phyloP scores from a whole-genome alignment of 2,329 filamentous ascomycete species.

The Aspergillus novoparasiticus region DNA sequence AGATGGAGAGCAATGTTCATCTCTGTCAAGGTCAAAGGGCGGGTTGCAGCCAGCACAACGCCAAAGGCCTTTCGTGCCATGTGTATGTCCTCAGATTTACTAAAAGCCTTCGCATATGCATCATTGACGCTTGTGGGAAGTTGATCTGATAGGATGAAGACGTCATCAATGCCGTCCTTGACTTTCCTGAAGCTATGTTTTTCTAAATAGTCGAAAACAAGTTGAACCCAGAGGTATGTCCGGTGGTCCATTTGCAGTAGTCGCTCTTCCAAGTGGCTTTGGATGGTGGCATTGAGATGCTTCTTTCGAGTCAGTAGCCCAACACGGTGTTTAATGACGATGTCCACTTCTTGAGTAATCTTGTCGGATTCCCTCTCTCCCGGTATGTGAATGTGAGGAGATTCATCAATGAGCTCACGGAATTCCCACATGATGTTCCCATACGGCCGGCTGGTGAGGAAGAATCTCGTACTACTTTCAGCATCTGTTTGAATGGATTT shows the following conservation, averaged over 20 bases:
- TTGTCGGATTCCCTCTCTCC: slow-evolving; percentile 11
- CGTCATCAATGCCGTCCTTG: not conserved
- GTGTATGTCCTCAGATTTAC: not conserved
- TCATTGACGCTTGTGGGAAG: slow-evolving; percentile 10
- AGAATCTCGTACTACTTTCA: slow-evolving; percentile 31
- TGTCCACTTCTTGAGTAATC: not conserved
- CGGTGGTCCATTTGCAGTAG: not conserved
- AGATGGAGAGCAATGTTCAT: not conserved
- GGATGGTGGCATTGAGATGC: not conserved
- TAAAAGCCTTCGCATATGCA: not conserved
- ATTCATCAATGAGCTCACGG: slow-evolving; percentile 13
- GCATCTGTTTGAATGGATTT: not conserved
- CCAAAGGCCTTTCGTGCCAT: slow-evolving; percentile 9
- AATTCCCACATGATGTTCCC: slow-evolving; percentile 31
- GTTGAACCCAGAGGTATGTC: slow-evolving; percentile 37
- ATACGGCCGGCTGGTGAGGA: slow-evolving; percentile 43
- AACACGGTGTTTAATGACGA: not conserved
- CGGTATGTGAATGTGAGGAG: slow-evolving; percentile 37
- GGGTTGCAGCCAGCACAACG: not conserved
- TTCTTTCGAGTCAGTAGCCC: not conserved
- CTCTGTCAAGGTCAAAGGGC: not conserved
- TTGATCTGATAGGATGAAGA: slow-evolving; percentile 5
- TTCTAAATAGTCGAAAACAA: slow-evolving; percentile 38
- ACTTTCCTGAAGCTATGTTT: slow-evolving; percentile 15
- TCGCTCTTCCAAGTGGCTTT: not conserved